Base-by-base conservation (phyloP, 257 asterid species). In the Capsicum pubescens region DNA sequence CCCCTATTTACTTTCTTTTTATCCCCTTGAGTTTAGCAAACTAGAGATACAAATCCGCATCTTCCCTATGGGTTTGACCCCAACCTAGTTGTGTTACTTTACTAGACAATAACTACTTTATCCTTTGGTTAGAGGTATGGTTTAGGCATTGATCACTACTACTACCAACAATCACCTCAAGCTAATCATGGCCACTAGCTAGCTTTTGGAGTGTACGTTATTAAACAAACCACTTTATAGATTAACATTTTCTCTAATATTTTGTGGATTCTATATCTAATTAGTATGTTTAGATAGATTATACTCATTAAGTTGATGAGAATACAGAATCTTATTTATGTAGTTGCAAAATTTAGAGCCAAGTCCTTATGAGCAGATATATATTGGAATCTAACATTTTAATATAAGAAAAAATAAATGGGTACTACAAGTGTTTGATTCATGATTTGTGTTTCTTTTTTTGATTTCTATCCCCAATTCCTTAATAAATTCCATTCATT, bases 391-490 rank as follows among this genome's bases (percentile, higher is more conserved):
- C 77, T 39, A 39, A 69, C 54, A 69, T 69, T 14, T 42, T 39
- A 69, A 69, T 69, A 26, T 16, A 69, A 39, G 54, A 16, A 39
- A 69, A 36, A 69, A 39, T 26, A 39, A 39, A 69, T 5, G 26
- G 77, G 77, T 14, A 8, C 8, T 36, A 15, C 54, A 69, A 36
- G 52, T 15, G 77, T 69, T 69, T 15, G 77, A 69, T 69, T 39
- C 54, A 15, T 39, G 54, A 69, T 2, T 17, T 69, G 19, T 69
- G 19, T 69, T 69, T 54, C 77, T 15, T 8, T 39, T 69, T 16
- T 69, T 26, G 7, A 69, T 17, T 68, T 68, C 76, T 39, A 39
- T 68, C 52, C 76, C 76, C 76, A 68, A 36, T 68, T 39, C 76
- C 76, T 68, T 36, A 15, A 68, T 15, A 15, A 68, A 68, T 15